Base-by-base conservation (phyloP, 345 rosid species). In the Cardamine occulta region DNA sequence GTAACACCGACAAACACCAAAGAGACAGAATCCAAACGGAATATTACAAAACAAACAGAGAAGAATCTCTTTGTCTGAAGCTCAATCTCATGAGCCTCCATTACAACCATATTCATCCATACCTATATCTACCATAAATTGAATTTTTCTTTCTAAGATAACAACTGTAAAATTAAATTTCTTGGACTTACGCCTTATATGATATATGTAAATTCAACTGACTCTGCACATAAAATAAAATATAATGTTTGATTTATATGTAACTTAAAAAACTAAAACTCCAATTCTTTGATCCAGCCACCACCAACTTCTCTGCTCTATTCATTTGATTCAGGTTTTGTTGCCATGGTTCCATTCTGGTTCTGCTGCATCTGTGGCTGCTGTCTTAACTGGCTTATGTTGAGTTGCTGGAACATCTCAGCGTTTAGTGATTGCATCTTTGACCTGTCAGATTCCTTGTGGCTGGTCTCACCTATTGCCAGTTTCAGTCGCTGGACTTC, bases 251-350 rank as follows among this genome's bases (percentile, higher is more conserved):
- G 61, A 18, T 32, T 47, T 63, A 63, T 44, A 55, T 64, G 66
- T 47, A 77, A 64, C 70, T 53, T 17, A 3, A 31, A 31, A 60
- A 42, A 45, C 53, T 40, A 31, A 52, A 55, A 68, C 70, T 31
- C 56, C 74, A 53, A 8, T 29, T 17, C 32, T 47, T 68, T 24
- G 57, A 69, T 63, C 75, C 49, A 23, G 26, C 68, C 68, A 68
- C 61, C 74, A 47, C 15, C 32, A 63, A 13, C 61, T 70, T 70
- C 24, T 63, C 75, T 29, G 39, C 42, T 68, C 86, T 91, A 89
- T 55, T 86, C 84, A 66, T 78, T 83, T 2, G 87, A 80, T 63
- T 91, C 96, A 1, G 90, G 64, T 66, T 87, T 89, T 57, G 89
- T 24, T 15, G 51, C 35, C 45, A 84, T 8, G 66, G 61, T 85